Percentiles rank a stretch among this genome's conserved stretches.
Evolutionary conservation across 1,284 basidiomycete genomes (phyloP).

Genomic region (Boletus semigastroideus): DNA sequence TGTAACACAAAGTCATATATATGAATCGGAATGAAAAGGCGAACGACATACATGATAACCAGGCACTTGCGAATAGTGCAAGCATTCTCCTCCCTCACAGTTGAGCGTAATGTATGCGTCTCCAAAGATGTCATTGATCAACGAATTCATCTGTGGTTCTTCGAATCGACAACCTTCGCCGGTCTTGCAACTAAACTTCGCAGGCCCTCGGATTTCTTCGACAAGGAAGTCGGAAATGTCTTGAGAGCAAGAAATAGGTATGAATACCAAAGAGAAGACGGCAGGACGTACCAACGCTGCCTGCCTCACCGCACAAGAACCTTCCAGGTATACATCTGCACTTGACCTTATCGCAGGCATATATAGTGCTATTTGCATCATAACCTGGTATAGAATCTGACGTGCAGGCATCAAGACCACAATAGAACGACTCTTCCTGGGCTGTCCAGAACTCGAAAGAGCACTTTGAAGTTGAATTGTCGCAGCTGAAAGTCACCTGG

Average conservation of each 20-base stretch:
- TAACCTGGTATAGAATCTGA: conserved; percentile 54
- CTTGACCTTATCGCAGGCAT: conserved; percentile 79
- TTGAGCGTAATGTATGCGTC: conserved; percentile 87
- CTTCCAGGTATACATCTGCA: conserved; percentile 91
- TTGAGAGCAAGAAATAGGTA: conserved; percentile 29
- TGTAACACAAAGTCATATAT: no score
- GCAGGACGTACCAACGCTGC: conserved; percentile 78
- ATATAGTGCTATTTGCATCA: conserved; percentile 72
- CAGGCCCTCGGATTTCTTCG: conserved; percentile 91
- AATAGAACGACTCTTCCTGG: conserved; percentile 93
- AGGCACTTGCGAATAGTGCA: conserved; percentile 92
- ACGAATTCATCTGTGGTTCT: conserved; percentile 94
- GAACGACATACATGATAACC: conserved; percentile 70
- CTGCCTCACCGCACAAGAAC: conserved; percentile 95
- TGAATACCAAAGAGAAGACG: background rate
- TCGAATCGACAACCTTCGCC: conserved; percentile 83
- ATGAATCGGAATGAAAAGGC: background rate
- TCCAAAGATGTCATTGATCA: conserved; percentile 93
- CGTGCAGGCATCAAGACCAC: conserved; percentile 71
- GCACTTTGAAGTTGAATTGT: conserved; percentile 60
- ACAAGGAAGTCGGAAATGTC: conserved; percentile 93
- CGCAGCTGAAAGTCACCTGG: conserved; percentile 94
- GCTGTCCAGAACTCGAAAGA: conserved; percentile 98
- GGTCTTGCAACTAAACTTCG: conserved; percentile 80
- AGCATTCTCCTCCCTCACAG: conserved; percentile 90